Base-by-base conservation (phyloP, 192 early-diverging fungal genomes). In the Linnemannia exigua region DNA sequence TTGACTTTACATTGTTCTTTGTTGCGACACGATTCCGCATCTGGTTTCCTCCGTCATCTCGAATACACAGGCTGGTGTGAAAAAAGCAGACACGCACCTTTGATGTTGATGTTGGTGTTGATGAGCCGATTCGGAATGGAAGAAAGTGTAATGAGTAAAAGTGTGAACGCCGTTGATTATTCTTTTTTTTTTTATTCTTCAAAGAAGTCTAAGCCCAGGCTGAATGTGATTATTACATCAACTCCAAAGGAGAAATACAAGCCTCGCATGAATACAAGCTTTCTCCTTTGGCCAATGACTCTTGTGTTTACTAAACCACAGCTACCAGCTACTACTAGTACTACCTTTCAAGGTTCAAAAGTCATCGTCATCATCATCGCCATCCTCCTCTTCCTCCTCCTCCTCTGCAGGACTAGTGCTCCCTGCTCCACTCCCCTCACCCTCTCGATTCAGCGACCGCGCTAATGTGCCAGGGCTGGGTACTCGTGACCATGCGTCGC, bases 371-470 rank as follows among this genome's bases (percentile, higher is more conserved):
- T 74, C 66, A 25, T 72, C 68, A n/a, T 74, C 70, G 15, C 33
- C 70, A 28, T 28, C 70, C 9, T 71, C 71, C 1, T 71, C 79
- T 1, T 74, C 79, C 20, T 75, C 79, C 28, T 75, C 73, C 5
- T 74, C 66, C 37, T 80, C 79, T 1, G 31, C 74, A 25, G 79
- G 79, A 25, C 79, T 81, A 37, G 75, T 46, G 31, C 80, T 82
- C 1, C 75, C 74, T 20, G 80, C 75, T 19, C 74, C 80, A 76
- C 80, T 82, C 11, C 69, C 75, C n/a, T 76, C 74, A 1, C 69
- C 47, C 69, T 82, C 75, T 58, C 80, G 22, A 52, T 82, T 28
- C 50, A 82, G 44, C 11, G 74, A 71, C 54, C 58, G 48, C 8
- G 68, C 80, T 41, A 81, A 51, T 17, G 70, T 72, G 1, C 80